These are phyloP conservation scores for Podila horticola DNA, from an alignment of 192 early-diverging fungal genomes.

Conservation along the genomic window DNA sequence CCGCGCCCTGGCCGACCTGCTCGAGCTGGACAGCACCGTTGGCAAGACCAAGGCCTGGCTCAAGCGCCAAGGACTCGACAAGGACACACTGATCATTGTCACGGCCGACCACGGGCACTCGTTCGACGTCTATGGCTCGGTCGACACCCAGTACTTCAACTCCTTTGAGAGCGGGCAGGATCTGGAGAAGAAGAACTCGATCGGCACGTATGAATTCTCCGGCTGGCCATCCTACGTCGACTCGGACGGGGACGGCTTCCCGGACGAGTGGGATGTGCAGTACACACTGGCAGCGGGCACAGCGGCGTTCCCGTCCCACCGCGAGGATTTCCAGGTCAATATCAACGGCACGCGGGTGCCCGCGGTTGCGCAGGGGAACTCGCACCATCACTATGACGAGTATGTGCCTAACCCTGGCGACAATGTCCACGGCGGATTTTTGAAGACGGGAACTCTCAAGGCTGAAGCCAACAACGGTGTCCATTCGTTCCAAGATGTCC, in stretches of 20 bases:
- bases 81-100: constrained; percentile 68
- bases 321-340: constrained; percentile 57
- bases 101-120: constrained; percentile 74
- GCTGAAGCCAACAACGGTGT: constrained; percentile 42
- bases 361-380: constrained; percentile 20
- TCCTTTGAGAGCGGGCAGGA: constrained; percentile 37
- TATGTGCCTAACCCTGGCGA: constrained; percentile 25
- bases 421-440: not conserved
- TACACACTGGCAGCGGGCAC: constrained; percentile 57
- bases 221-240: constrained; percentile 61
- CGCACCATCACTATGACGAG: constrained; percentile 37
- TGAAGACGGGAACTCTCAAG: constrained; percentile 36
- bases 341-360: constrained; percentile 50
- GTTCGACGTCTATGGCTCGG: constrained; percentile 72
- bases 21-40: constrained; percentile 71
- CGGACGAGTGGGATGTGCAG: constrained; percentile 56
- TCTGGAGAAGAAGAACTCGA: constrained; percentile 53
- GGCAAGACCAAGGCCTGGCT: constrained; percentile 64
- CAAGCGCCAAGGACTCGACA: constrained; percentile 58
- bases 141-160: constrained; percentile 67
- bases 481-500: constrained; percentile 61
- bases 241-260: constrained; percentile 58
- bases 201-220: constrained; percentile 61
- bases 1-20: constrained; percentile 69
- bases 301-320: constrained; percentile 50